phyloP scores from a whole-genome alignment of 768 basidiomycete genomes.

The Boletus vermiculosoides region DNA sequence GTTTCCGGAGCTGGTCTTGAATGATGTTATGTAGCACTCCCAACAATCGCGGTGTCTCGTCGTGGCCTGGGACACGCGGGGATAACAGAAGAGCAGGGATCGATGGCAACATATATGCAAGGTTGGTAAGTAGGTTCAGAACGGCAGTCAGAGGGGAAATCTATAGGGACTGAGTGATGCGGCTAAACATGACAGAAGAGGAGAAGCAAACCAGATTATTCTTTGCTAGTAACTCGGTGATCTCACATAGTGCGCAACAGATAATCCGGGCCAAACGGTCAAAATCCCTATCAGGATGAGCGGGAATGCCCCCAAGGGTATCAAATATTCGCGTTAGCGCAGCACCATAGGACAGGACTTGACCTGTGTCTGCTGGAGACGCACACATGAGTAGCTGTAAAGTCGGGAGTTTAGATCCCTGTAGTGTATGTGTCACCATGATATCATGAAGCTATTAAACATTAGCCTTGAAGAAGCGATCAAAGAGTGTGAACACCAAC shows the following conservation, averaged over 20 bases:
- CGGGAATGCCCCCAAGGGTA: slow-evolving; percentile 26
- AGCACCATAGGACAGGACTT: slow-evolving; percentile 38
- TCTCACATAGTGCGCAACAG: slow-evolving; percentile 39
- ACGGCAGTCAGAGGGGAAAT: slow-evolving; percentile 46
- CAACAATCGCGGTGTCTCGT: slow-evolving; percentile 37
- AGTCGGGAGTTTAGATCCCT: slow-evolving; percentile 40
- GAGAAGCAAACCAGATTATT: slow-evolving; percentile 41
- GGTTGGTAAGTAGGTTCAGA: slow-evolving; percentile 49
- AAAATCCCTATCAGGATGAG: slow-evolving; percentile 21
- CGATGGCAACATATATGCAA: slow-evolving; percentile 49
- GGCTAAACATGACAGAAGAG: not conserved
- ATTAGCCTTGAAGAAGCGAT: slow-evolving; percentile 3
- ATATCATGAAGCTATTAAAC: slow-evolving; percentile 53
- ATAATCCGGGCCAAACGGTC: slow-evolving; percentile 24
- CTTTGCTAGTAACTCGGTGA: slow-evolving; percentile 38
- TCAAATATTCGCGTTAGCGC: slow-evolving; percentile 40
- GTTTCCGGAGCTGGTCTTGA: slow-evolving; percentile 36
- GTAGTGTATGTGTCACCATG: slow-evolving; percentile 55
- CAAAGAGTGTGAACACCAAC: slow-evolving; percentile 36
- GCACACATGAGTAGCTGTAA: slow-evolving; percentile 52
- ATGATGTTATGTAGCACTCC: slow-evolving; percentile 43
- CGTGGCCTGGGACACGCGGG: slow-evolving; percentile 20
- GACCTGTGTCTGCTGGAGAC: slow-evolving; percentile 24
- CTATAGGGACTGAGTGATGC: slow-evolving; percentile 33
- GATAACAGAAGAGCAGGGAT: slow-evolving; percentile 43